These are phyloP conservation scores for Coemansia reversa DNA, from an alignment of 192 early-diverging fungal genomes.

Conservation along the genomic window DNA sequence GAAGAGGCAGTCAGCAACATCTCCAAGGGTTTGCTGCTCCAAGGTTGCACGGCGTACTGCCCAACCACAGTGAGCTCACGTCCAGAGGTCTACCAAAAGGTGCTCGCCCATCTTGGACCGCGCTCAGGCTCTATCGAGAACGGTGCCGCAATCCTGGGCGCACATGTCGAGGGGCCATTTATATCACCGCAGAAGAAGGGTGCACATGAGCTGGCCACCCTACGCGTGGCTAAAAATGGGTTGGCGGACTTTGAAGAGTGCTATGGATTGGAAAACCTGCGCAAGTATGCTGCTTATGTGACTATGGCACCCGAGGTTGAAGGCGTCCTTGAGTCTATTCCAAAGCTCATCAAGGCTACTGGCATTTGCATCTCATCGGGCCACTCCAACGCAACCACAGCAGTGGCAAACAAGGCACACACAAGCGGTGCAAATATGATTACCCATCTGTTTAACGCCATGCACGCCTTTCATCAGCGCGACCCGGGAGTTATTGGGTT, in stretches of 20 bases:
- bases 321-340: slow-evolving; percentile 66
- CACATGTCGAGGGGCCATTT: slow-evolving; percentile 71
- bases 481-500: slow-evolving; percentile 81
- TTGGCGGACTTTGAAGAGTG: slow-evolving; percentile 64
- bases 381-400: slow-evolving; percentile 67
- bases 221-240: slow-evolving; percentile 63
- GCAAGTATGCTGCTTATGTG: slow-evolving; percentile 63
- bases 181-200: slow-evolving; percentile 73
- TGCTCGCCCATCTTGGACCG: slow-evolving; percentile 58
- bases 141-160: slow-evolving; percentile 72
- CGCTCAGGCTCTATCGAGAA: slow-evolving; percentile 60
- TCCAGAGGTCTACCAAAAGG: slow-evolving; percentile 69
- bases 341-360: slow-evolving; percentile 59
- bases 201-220: slow-evolving; percentile 66
- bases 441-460: slow-evolving; percentile 85
- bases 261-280: slow-evolving; percentile 67
- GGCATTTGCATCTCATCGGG: slow-evolving; percentile 68
- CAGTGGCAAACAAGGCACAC: slow-evolving; percentile 62
- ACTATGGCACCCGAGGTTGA: slow-evolving; percentile 80
- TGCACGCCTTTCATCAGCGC: slow-evolving; percentile 84
- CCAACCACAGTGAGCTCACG: slow-evolving; percentile 77
- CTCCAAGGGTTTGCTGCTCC: slow-evolving; percentile 70
- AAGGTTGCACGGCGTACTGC: slow-evolving; percentile 79
- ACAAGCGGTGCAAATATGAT: slow-evolving; percentile 67
- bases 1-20: slow-evolving; percentile 65